Evolutionary conservation across 306 rosid genomes (phyloP).

Genomic region (Canavalia ensiformis): DNA sequence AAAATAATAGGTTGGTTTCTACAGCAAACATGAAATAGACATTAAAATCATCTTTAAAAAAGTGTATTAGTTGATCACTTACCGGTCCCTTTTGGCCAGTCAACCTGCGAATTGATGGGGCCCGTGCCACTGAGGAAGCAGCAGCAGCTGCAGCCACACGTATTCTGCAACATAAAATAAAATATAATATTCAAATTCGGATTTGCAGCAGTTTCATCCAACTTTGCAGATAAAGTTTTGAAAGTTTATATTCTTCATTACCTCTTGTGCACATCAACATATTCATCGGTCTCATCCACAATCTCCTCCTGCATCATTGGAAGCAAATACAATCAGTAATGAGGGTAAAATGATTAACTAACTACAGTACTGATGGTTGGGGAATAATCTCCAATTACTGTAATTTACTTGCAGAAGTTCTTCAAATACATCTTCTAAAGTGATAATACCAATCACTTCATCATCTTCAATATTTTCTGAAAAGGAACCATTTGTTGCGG

Average conservation of each 20-base stretch:
- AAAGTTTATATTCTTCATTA: conserved; percentile 39
- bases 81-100: conserved; percentile 68
- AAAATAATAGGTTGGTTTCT: background rate
- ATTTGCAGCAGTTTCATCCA: conserved; percentile 22
- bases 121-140: conserved; percentile 91
- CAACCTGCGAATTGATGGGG: conserved; percentile 85
- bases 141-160: conserved; percentile 98
- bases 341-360: conserved; percentile 6
- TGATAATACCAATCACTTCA: conserved; percentile 95
- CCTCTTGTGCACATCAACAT: conserved; percentile 98
- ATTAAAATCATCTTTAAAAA: background rate
- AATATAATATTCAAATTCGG: conserved; percentile 34
- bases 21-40: background rate
- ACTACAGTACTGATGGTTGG: background rate
- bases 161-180: conserved; percentile 70
- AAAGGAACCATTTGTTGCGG: conserved; percentile 52
- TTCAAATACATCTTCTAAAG: conserved; percentile 97
- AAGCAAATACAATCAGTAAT: conserved; percentile 40
- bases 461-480: conserved; percentile 85
- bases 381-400: conserved; percentile 24
- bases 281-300: conserved; percentile 97
- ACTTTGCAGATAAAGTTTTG: conserved; percentile 17
- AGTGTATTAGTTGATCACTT: conserved; percentile 40
- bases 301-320: conserved; percentile 82
- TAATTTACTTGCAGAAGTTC: conserved; percentile 90